Conservation (phyloP, 495 filamentous ascomycete genomes). For the Aspergillus steynii region DNA sequence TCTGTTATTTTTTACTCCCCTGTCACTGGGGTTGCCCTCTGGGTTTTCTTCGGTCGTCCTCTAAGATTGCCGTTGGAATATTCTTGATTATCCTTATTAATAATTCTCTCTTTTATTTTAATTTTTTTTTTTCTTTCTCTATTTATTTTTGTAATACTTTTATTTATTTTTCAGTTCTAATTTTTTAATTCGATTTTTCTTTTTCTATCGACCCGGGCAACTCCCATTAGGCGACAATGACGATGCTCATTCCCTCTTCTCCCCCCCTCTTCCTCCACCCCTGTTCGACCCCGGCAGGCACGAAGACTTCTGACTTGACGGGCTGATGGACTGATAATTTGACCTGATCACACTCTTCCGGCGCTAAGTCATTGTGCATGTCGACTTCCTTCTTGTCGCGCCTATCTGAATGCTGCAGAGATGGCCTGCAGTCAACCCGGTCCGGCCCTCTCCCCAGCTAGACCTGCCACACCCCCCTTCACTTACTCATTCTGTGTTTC, state of each 20-base stretch:
- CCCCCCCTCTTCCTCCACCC: not conserved
- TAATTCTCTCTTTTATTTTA: not conserved
- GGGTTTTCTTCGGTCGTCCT: not conserved
- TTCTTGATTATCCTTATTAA: not conserved
- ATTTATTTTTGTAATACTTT: not conserved
- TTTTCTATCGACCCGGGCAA: slow-evolving; percentile 11
- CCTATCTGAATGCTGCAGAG: slow-evolving; percentile 32
- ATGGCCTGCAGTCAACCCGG: slow-evolving; percentile 35
- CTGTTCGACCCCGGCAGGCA: not conserved
- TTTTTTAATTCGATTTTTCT: not conserved
- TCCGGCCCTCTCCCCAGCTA: slow-evolving; percentile 29
- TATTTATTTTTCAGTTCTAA: not conserved
- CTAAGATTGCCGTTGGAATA: not conserved
- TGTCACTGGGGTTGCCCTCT: not conserved
- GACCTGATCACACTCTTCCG: slow-evolving; percentile 31
- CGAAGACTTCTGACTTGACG: not conserved
- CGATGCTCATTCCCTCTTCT: not conserved
- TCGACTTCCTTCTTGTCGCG: slow-evolving; percentile 17
- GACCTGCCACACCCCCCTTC: slow-evolving; percentile 21
- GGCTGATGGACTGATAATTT: slow-evolving; percentile 13
- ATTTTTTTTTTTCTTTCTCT: not conserved
- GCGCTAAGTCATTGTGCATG: slow-evolving; percentile 38
- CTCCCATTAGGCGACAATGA: slow-evolving; percentile 15
- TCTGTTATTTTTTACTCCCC: not conserved
- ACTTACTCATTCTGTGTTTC: slow-evolving; percentile 11